Evolutionary conservation across 2,329 filamentous ascomycete species (phyloP).

Genomic region (Fusarium veterinarium): DNA sequence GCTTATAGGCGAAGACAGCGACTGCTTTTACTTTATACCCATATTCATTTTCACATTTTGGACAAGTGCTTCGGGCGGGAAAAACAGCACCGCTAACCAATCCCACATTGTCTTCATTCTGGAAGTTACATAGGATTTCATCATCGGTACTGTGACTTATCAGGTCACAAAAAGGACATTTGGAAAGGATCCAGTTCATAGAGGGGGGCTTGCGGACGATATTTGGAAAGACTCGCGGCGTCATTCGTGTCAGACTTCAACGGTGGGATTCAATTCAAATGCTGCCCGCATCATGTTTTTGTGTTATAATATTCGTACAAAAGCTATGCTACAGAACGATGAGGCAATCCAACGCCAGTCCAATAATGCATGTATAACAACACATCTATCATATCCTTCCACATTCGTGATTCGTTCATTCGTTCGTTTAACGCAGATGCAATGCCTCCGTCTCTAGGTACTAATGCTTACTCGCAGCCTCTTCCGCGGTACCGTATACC

Average conservation of each 20-base stretch:
- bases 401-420: constrained; percentile 12
- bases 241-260: not conserved
- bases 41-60: not conserved
- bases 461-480: not conserved
- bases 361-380: constrained; percentile 26
- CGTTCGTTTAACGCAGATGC: not conserved
- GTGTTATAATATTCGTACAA: constrained; percentile 28
- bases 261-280: not conserved
- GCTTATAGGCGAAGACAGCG: not conserved
- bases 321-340: constrained; percentile 18
- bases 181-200: not conserved
- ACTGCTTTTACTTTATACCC: constrained; percentile 20
- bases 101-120: constrained; percentile 2
- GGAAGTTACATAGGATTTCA: not conserved
- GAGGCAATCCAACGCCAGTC: constrained; percentile 20
- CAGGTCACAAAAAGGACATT: not conserved
- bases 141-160: not conserved
- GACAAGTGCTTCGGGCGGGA: constrained; percentile 9
- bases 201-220: not conserved
- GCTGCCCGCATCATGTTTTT: not conserved
- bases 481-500: not conserved
- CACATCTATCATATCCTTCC: constrained; percentile 1
- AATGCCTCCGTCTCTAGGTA: not conserved
- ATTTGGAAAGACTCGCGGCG: not conserved
- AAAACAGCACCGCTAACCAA: constrained; percentile 22